Base-by-base conservation (phyloP, 176 grass and related monocot species). In the Chloris gayana region DNA sequence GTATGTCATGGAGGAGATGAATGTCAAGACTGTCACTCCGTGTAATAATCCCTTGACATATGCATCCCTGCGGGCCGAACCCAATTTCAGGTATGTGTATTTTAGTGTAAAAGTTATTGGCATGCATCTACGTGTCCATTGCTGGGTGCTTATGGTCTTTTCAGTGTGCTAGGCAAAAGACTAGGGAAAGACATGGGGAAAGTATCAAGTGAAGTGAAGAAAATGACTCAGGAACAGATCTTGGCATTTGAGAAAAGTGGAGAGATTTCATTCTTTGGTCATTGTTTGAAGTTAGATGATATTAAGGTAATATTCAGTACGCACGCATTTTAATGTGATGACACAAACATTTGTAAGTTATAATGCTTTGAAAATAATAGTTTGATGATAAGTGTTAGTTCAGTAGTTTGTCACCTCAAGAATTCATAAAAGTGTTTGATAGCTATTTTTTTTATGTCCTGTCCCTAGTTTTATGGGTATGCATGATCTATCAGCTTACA, bases 1-100 rank as follows among this genome's bases (percentile, higher is more conserved):
- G 95, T 98, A 98, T 91, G 95, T 98, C 78, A 91, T 95, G 92
- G 95, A 98, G 84, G 95, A 98, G 76, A 94, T 98, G 75, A 98
- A 98, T 77, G 83, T 95, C 66, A 98, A 95, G 85, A 93, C 57
- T 45, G 90, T 98, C 49, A 87, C 91, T 75, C 90, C 95, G 64
- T 98, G 95, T 83, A 95, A 98, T 76, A 85, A 96, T 84, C 93
- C 90, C 41, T 90, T 95, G 70, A 78, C 82, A 70, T 95, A 93
- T 50, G 93, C 93, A 88, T 93, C 93, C 74, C 78, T 99, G 70
- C 86, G 88, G 31, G 93, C 97, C n/a, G 97, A 99, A 81, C 97
- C 97, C 56, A 94, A 95, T 89, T 99, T 93, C 87, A 95, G 97
- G 97, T 99, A 37, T 37, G 35, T 37, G 35, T 37, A 73, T 13